Conservation (phyloP, 495 filamentous ascomycete genomes). For the Saxophila tyrrhenica region DNA sequence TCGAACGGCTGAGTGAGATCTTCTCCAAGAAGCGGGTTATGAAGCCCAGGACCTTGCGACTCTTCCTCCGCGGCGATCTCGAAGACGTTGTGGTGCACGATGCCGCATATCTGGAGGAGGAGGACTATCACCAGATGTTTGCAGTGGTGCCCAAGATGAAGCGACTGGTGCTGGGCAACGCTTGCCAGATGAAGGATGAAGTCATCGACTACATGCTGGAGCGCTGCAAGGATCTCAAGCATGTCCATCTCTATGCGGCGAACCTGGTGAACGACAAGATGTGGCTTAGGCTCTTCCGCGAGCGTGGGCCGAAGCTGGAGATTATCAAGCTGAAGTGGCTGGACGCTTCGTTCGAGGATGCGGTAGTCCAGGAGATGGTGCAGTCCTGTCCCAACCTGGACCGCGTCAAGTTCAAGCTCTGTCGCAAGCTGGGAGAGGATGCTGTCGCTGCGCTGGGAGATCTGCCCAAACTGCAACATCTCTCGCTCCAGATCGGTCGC, state of each 20-base stretch:
- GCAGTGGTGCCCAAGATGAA: constrained; percentile 57
- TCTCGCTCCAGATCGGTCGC: constrained; percentile 54
- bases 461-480: constrained; percentile 51
- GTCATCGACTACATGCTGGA: constrained; percentile 70
- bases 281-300: constrained; percentile 56
- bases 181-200: constrained; percentile 75
- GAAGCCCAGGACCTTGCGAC: constrained; percentile 53
- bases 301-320: constrained; percentile 50
- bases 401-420: constrained; percentile 60
- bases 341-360: constrained; percentile 61
- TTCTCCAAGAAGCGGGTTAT: constrained; percentile 69
- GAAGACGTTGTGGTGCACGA: constrained; percentile 68
- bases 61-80: constrained; percentile 62
- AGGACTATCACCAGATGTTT: constrained; percentile 72
- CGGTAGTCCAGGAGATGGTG: constrained; percentile 46
- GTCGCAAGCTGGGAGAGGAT: constrained; percentile 39
- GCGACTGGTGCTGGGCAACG: constrained; percentile 61
- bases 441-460: constrained; percentile 42
- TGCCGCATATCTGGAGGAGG: constrained; percentile 56
- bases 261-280: constrained; percentile 63
- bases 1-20: constrained; percentile 68
- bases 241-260: constrained; percentile 59
- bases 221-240: constrained; percentile 48
- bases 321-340: constrained; percentile 56
- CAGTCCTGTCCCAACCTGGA: constrained; percentile 50